Base-by-base conservation (phyloP, 2,329 filamentous ascomycete genomes). In the Simplicillium aogashimaense region DNA sequence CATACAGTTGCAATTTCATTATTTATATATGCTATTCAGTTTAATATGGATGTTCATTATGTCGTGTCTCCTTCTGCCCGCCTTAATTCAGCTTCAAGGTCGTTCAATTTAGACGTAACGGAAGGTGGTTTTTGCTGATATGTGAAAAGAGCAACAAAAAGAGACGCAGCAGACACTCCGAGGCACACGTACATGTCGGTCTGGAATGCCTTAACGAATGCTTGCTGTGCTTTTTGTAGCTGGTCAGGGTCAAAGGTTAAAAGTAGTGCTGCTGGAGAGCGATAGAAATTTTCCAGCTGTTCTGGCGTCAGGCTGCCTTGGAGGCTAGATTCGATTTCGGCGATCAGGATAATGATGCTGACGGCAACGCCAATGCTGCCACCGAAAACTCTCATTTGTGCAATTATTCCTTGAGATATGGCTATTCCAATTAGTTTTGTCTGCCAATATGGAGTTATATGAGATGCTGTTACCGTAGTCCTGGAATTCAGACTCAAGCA, bases 361-460 rank as follows among this genome's bases (percentile, higher is more conserved):
- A 48, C 41, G 16, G 53, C 50, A 4, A 55, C 47, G 30, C 53
- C 53, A 31, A 55, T 45, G 35, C 48, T 52, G 30, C 52, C 51
- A 40, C 53, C 53, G 37, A 55, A 50, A 10, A 51, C 46, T 16
- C 51, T 49, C 33, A 53, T 41, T 37, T 50, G 48, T 13, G 48
- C 47, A 13, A 49, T 35, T 18, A 50, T 43, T 32, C 48, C 48
- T 38, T 50, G 48, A 1, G 43, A 40, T 18, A 50, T 43, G 36
- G 48, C 45, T 49, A 28, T 16, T 10, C 14, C 5, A 36, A 16
- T 28, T n/a, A 31, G 16, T 17, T 10, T 25, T 10, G 4, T 18
- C 28, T 13, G 18, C 7, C 13, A 29, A n/a, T 20, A n/a, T 34
- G 3, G 6, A 17, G 11, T 15, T 13, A 16, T 32, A 34, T 5